Evolutionary conservation across 2,329 filamentous ascomycete genomes (phyloP).

Genomic region (Leptographium lundbergii): DNA sequence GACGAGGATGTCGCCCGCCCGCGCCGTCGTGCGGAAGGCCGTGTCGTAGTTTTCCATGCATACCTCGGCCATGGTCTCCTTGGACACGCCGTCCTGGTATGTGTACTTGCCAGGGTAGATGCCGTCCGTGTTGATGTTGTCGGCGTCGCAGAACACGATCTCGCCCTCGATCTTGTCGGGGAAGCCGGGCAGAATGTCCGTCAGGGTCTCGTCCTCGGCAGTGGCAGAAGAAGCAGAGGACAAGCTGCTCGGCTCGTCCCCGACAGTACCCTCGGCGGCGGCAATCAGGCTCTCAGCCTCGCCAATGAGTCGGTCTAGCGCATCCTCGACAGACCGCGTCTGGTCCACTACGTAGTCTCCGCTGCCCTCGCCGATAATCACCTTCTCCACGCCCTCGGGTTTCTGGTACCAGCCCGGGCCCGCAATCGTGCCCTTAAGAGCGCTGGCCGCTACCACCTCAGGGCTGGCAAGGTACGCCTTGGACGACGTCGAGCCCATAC

Average conservation of each 20-base stretch:
- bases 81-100: slow-evolving; percentile 72
- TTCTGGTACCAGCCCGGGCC: slow-evolving; percentile 66
- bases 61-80: slow-evolving; percentile 71
- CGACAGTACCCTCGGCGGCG: slow-evolving; percentile 18
- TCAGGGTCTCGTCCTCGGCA: slow-evolving; percentile 30
- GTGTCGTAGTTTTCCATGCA: slow-evolving; percentile 93
- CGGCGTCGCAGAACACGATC: slow-evolving; percentile 72
- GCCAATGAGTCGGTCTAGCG: slow-evolving; percentile 57
- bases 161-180: slow-evolving; percentile 73
- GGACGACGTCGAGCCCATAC: slow-evolving; percentile 59
- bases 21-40: slow-evolving; percentile 50
- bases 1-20: slow-evolving; percentile 68
- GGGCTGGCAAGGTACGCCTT: slow-evolving; percentile 78
- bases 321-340: slow-evolving; percentile 41
- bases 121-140: slow-evolving; percentile 80
- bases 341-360: slow-evolving; percentile 11
- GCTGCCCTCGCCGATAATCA: slow-evolving; percentile 19
- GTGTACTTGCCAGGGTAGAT: slow-evolving; percentile 69
- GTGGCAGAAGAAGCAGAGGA: slow-evolving; percentile 17
- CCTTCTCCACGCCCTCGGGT: slow-evolving; percentile 24
- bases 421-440: slow-evolving; percentile 56
- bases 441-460: slow-evolving; percentile 85
- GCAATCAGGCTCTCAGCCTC: slow-evolving; percentile 53
- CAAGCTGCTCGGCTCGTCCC: slow-evolving; percentile 26
- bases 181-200: slow-evolving; percentile 73